Evolutionary conservation across 2,329 filamentous ascomycete species (phyloP), one percentile per base, ranked within the genome.

Genomic region (Tolypocladium album): DNA sequence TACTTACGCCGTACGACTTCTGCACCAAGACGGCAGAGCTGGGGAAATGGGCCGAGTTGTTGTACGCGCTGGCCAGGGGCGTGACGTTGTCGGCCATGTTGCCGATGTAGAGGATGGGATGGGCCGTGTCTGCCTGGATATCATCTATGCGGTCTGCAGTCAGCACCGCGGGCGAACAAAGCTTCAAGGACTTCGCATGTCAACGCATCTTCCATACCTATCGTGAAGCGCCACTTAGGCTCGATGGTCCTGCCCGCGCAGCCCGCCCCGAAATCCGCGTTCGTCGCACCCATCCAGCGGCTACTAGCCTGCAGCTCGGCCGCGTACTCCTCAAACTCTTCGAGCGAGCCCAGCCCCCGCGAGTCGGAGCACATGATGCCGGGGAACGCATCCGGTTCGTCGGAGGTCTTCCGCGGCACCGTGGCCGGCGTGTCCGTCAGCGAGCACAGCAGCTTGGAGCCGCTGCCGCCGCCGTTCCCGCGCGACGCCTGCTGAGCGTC

Each of bases 1-100:
- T 12, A 69, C 77, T 69, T 71, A 80, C 79, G 5, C 81, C 81
- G 47, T 78, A 82, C 0, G 77, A 76, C 53, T 82, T 77, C 64
- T 81, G 79, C 15, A 76, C 71, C 34, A 83, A 66, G 7, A 83
- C 69, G 0, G 74, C 72, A 0, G 79, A 80, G 17, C 72, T 74
- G 0, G 72, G 72, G 57, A 82, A 82, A 0, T 73, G 71, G 2
- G 67, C 70, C 20, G 69, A 76, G 69, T 78, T 78, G 60, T 76
- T 78, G n/a, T 71, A 61, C 5, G 79, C 78, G 61, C 76, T 79
- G 22, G 74, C 64, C 3, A 76, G 64, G 22, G 79, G 79, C n/a
- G 79, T 81, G 31, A 80, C 72, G 50, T 79, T 80, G 62, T 81
- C 79, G 17, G 73, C 74, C 38, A 69, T 64, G 61, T 79, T 79